phyloP scores from a whole-genome alignment of 306 rosid genomes.

The Dryas alaskensis region DNA sequence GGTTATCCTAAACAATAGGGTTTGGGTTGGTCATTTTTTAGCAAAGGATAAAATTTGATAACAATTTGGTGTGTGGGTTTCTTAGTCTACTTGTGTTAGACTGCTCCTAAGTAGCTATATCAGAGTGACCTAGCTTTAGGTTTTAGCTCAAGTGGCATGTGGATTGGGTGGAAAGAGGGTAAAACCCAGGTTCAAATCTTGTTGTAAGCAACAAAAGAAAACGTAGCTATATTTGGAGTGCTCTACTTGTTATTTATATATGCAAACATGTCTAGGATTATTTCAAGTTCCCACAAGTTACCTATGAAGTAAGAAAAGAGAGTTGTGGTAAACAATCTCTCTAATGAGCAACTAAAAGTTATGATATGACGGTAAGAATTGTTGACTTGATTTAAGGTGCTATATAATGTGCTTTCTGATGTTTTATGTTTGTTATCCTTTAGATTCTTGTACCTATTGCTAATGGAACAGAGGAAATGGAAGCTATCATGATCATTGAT shows the following conservation, averaged over 20 bases:
- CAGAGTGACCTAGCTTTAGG: too few species aligned
- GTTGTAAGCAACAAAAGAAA: not conserved
- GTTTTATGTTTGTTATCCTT: constrained; percentile 26
- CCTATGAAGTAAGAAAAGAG: not conserved
- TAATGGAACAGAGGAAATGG: constrained; percentile 93
- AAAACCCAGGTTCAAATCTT: not conserved
- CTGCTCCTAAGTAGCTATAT: not conserved
- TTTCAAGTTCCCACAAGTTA: not conserved
- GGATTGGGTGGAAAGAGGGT: not conserved
- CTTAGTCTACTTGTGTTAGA: not conserved
- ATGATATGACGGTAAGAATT: not conserved
- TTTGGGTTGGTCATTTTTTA: not conserved
- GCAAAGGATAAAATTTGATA: not conserved
- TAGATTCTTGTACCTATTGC: constrained; percentile 94
- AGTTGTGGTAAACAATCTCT: not conserved
- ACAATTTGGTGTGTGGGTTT: not conserved
- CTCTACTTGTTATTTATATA: not conserved
- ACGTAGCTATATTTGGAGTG: not conserved
- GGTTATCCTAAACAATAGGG: not conserved
- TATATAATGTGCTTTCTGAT: constrained; percentile 2
- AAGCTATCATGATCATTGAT: constrained; percentile 75
- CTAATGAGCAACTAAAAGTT: not conserved
- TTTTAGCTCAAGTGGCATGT: not conserved
- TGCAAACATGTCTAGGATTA: not conserved
- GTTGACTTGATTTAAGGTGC: not conserved